Base-by-base conservation (phyloP, 306 rosid genomes). In the Medicago ruthenica region DNA sequence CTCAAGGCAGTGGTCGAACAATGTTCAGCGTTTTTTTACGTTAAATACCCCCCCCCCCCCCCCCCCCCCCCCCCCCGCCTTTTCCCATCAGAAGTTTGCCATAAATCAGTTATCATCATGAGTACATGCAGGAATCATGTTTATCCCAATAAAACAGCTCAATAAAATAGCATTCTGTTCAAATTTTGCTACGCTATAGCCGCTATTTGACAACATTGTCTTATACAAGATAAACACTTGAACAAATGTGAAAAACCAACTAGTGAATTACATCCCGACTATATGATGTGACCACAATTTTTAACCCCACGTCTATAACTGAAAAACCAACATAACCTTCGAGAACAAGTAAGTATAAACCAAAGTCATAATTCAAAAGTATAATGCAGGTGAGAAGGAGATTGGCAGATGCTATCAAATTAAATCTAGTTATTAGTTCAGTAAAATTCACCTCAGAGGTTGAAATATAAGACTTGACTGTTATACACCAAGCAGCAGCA, bases 391-490 rank as follows among this genome's bases (percentile, higher is more conserved):
- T 22, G 36, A 45, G 31, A 20, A 20, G 13, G 12, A 53, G 20
- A 66, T n/a, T 65, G 20, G 12, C 21, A 18, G 6, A 59, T 9
- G 44, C 13, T 15, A 22, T 59, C 58, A 58, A 57, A 39, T 59
- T 20, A 24, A 20, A 24, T 59, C 27, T 73, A 20, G 61, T 55
- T 8, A 55, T 20, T 22, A 37, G 58, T 41, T 59, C 44, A 59
- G 44, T 21, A 41, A 34, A 55, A 20, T 55, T 67, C 66, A 55
- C 67, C 79, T 50, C 55, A 64, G 41, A 65, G 55, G 80, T 39
- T 18, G 50, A 62, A 48, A 36, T 13, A 64, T 24, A 40, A 24
- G 31, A 42, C 8, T 9, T 14, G 21, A 66, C 7, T 37, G 58
- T 22, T 67, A 76, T 40, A 66, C 58, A 39, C 36, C 9, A 37